Conservation (phyloP, 1,284 basidiomycete species). For the Pterula multifida region DNA sequence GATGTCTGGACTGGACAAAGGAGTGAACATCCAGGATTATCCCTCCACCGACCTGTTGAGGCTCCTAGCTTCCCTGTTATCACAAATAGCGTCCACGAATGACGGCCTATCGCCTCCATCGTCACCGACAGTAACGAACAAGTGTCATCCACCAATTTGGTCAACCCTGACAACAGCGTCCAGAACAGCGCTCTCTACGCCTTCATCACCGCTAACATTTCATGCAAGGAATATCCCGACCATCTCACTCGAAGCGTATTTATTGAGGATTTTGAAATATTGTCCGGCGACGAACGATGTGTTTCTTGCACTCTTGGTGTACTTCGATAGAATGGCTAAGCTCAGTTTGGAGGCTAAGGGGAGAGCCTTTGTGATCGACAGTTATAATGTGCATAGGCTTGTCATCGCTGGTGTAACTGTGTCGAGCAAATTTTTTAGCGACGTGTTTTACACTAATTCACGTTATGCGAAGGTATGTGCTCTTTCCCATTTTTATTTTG, state of each 20-base stretch:
- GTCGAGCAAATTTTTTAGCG: conserved; percentile 96
- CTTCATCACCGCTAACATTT: conserved; percentile 81
- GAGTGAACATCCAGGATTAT: conserved; percentile 51
- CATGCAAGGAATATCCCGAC: conserved; percentile 94
- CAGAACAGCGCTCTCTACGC: conserved; percentile 61
- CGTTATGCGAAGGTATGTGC: conserved; percentile 87
- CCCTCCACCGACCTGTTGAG: conserved; percentile 65
- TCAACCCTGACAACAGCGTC: conserved; percentile 69
- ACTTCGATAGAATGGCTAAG: conserved; percentile 88
- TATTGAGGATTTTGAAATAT: conserved; percentile 93
- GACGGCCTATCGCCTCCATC: conserved; percentile 30
- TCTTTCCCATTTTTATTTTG: conserved; percentile 5
- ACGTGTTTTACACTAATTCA: conserved; percentile 99
- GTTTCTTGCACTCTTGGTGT: conserved; percentile 87
- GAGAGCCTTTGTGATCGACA: conserved; percentile 86
- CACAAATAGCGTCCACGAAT: conserved; percentile 88
- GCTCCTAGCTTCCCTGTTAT: conserved; percentile 81
- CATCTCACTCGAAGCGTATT: conserved; percentile 90
- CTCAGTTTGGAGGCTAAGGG: conserved; percentile 54
- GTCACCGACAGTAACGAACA: conserved; percentile 10
- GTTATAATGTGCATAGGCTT: conserved; percentile 91
- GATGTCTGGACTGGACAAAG: not conserved
- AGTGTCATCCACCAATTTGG: conserved; percentile 37
- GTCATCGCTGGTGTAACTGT: conserved; percentile 98
- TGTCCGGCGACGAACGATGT: conserved; percentile 98